A percentile compares a stretch with the other conserved stretches of the same genome.
Evolutionary conservation across 192 early-diverging fungal genomes (phyloP).

Genomic region (Entomortierella chlamydospora): DNA sequence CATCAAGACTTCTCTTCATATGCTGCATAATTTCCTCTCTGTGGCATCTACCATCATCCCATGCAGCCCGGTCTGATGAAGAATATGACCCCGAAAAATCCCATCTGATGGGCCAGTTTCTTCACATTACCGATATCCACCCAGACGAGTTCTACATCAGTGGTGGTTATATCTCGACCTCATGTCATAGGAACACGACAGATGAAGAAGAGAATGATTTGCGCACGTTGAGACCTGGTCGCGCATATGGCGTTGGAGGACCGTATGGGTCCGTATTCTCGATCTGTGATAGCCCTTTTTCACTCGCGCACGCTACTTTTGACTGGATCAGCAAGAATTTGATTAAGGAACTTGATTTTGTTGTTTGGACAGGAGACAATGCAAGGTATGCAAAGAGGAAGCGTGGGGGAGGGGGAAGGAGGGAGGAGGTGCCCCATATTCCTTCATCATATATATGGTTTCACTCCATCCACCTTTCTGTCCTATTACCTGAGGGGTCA

Average conservation of each 20-base stretch:
- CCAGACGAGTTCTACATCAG: slow-evolving; percentile 68
- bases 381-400: slow-evolving; percentile 57
- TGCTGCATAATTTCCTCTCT: slow-evolving; percentile 24
- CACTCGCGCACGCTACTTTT: slow-evolving; percentile 69
- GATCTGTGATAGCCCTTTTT: slow-evolving; percentile 73
- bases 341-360: slow-evolving; percentile 73
- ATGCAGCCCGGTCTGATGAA: background rate
- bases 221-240: slow-evolving; percentile 36
- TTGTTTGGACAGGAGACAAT: slow-evolving; percentile 84
- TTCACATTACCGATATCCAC: slow-evolving; percentile 85
- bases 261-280: slow-evolving; percentile 67
- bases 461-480: too few species aligned
- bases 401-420: too few species aligned
- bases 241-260: slow-evolving; percentile 57
- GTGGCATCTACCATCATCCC: slow-evolving; percentile 10
- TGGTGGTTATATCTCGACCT: slow-evolving; percentile 69
- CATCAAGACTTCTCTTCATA: slow-evolving; percentile 3
- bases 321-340: slow-evolving; percentile 65
- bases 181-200: slow-evolving; percentile 64
- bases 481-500: too few species aligned
- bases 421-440: too few species aligned
- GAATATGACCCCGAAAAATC: slow-evolving; percentile 30
- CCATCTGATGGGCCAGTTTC: slow-evolving; percentile 64
- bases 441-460: too few species aligned
- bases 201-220: slow-evolving; percentile 20